Conservation (phyloP, 164 flowering plant species). For the Cinnamomum micranthum region DNA sequence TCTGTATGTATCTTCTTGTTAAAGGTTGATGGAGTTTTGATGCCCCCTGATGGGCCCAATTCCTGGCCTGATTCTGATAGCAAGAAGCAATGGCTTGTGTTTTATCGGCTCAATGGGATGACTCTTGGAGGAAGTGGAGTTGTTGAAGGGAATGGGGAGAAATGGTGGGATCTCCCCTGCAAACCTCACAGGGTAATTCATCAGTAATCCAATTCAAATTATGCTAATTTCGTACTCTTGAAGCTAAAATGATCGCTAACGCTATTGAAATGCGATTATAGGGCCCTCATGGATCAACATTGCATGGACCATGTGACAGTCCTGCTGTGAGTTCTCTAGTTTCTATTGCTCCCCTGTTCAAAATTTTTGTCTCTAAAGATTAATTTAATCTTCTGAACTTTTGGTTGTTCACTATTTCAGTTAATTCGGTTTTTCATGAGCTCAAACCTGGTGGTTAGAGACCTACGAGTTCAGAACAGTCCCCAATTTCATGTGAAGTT, state of each 20-base stretch:
- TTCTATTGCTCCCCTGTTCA: neutral
- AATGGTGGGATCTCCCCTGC: constrained; percentile 99
- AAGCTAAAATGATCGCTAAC: neutral
- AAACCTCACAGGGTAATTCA: constrained; percentile 84
- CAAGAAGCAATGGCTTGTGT: constrained; percentile 83
- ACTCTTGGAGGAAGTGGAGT: constrained; percentile 70
- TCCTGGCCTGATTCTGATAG: constrained; percentile 84
- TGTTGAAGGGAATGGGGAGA: constrained; percentile 88
- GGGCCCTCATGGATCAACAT: constrained; percentile 87
- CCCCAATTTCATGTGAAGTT: constrained; percentile 70
- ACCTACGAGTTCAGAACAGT: constrained; percentile 51
- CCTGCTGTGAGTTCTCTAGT: constrained; percentile 67
- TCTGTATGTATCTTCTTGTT: neutral
- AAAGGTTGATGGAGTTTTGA: constrained; percentile 79
- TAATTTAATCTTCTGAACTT: neutral
- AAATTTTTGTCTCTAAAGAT: neutral
- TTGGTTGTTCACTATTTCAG: constrained; percentile 27
- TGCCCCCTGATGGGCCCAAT: constrained; percentile 90
- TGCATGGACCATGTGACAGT: constrained; percentile 88
- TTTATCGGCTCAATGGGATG: constrained; percentile 60
- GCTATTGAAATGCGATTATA: constrained; percentile 23
- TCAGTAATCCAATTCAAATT: neutral
- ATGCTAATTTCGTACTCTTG: neutral
- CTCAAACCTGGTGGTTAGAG: constrained; percentile 47
- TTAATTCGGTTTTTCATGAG: constrained; percentile 67